Percentiles rank a stretch among this genome's conserved stretches.
Conservation (phyloP, 1,284 basidiomycete genomes). For the Kwoniella shivajii region DNA sequence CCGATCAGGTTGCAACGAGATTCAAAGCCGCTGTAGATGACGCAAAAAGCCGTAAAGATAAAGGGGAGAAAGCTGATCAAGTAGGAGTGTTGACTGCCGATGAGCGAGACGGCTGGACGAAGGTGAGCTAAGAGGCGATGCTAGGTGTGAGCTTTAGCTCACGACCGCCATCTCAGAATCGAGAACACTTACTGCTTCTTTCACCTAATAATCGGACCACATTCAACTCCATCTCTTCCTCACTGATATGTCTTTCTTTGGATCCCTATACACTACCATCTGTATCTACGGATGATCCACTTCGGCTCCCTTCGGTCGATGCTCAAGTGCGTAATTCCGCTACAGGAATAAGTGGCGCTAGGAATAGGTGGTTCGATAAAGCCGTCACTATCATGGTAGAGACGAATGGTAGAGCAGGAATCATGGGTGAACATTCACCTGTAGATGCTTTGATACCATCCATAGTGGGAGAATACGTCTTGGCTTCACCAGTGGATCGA, state of each 20-base stretch:
- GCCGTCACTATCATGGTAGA: conserved; percentile 80
- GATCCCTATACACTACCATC: conserved; percentile 58
- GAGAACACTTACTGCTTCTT: conserved; percentile 68
- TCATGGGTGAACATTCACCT: conserved; percentile 90
- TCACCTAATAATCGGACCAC: conserved; percentile 66
- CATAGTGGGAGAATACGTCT: conserved; percentile 82
- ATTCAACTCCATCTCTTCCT: conserved; percentile 68
- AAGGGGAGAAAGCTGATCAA: conserved; percentile 62
- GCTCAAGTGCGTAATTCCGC: conserved; percentile 78
- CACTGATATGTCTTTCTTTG: conserved; percentile 71
- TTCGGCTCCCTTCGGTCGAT: conserved; percentile 62
- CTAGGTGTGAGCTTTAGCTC: not conserved
- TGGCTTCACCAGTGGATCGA: conserved; percentile 66
- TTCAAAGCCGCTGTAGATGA: conserved; percentile 71
- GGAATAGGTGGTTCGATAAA: conserved; percentile 95
- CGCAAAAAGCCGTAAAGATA: conserved; percentile 60
- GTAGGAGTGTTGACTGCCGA: conserved; percentile 79
- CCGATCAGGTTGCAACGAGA: conserved; percentile 66
- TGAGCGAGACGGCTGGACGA: conserved; percentile 79
- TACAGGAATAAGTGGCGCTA: conserved; percentile 66
- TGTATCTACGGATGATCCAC: conserved; percentile 54
- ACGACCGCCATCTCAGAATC: conserved; percentile 59
- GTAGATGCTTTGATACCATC: conserved; percentile 90
- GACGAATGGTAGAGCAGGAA: conserved; percentile 79
- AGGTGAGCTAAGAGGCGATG: conserved; percentile 58